These are phyloP conservation scores for Leccinum aurantiacum DNA, from an alignment of 768 basidiomycete genomes.

Conservation along the genomic window DNA sequence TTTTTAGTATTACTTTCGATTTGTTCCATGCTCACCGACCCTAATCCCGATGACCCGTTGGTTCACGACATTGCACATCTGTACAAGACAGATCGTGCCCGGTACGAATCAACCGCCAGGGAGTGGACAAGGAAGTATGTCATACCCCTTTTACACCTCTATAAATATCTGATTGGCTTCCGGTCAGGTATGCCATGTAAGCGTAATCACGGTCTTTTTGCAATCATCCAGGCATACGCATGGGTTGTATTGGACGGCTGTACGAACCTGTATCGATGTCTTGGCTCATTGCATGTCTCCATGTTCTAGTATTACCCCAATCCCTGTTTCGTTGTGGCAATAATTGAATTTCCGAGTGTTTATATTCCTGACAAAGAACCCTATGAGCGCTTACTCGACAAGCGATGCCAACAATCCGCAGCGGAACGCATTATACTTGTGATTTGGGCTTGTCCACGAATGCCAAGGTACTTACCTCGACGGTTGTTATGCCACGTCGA, in stretches of 20 bases:
- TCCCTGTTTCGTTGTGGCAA: constrained; percentile 18
- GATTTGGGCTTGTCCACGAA: background rate
- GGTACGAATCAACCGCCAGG: constrained; percentile 96
- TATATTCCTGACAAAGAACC: constrained; percentile 3
- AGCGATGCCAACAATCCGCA: background rate
- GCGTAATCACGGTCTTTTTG: constrained; percentile 23
- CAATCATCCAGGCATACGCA: constrained; percentile 22
- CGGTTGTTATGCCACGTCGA: background rate
- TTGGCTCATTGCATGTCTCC: constrained; percentile 30
- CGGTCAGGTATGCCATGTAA: constrained; percentile 54
- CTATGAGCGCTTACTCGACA: background rate
- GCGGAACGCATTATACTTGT: background rate
- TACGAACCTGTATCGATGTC: constrained; percentile 36
- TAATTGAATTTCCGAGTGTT: constrained; percentile 20
- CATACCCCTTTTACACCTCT: background rate
- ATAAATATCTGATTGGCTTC: constrained; percentile 3
- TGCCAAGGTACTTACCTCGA: background rate
- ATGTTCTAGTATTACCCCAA: constrained; percentile 35
- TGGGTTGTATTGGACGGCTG: constrained; percentile 34
- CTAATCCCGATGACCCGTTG: constrained; percentile 98
- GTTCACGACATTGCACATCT: constrained; percentile 98
- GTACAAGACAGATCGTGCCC: constrained; percentile 98
- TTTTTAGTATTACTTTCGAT: constrained; percentile 87
- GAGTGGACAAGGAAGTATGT: constrained; percentile 99
- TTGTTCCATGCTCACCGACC: constrained; percentile 99